phyloP scores from a whole-genome alignment of 805 yeast genomes.

The Cyberlindnera veronae region DNA sequence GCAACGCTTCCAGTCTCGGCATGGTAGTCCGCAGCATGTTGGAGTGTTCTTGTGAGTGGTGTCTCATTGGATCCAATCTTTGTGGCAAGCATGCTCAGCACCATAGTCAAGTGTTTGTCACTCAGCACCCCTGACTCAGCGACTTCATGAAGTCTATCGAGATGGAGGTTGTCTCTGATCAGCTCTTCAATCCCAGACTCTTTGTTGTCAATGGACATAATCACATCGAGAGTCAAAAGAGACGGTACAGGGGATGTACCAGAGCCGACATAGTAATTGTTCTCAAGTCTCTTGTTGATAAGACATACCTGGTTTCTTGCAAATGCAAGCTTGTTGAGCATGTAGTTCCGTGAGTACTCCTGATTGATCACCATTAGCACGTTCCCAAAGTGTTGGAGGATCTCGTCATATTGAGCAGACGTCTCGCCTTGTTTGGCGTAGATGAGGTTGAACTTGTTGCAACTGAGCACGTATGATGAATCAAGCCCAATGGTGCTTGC shows the following conservation, averaged over 20 bases:
- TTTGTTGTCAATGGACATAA: constrained; percentile 32
- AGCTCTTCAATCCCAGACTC: constrained; percentile 24
- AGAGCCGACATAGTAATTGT: not conserved
- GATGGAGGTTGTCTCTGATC: constrained; percentile 15
- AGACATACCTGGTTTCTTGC: constrained; percentile 20
- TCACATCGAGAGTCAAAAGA: constrained; percentile 16
- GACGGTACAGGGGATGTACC: constrained; percentile 14
- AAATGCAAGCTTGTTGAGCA: constrained; percentile 26
- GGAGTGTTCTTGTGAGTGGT: constrained; percentile 3
- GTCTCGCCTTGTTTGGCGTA: constrained; percentile 16
- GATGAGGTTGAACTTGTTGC: constrained; percentile 25
- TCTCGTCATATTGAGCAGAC: constrained; percentile 24
- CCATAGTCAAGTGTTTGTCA: constrained; percentile 20
- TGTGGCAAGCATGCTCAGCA: constrained; percentile 6
- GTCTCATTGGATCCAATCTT: constrained; percentile 1
- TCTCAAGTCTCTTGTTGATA: constrained; percentile 16
- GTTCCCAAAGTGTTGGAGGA: constrained; percentile 27
- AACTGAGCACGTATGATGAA: constrained; percentile 27
- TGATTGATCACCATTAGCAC: constrained; percentile 24
- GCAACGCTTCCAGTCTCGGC: not conserved
- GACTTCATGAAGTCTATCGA: constrained; percentile 9
- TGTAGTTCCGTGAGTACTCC: constrained; percentile 23
- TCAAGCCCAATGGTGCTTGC: constrained; percentile 25
- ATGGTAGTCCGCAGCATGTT: constrained; percentile 7
- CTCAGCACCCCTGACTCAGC: not conserved